phyloP scores from a whole-genome alignment of 306 rosid species.

The Ochetophila trinervis region DNA sequence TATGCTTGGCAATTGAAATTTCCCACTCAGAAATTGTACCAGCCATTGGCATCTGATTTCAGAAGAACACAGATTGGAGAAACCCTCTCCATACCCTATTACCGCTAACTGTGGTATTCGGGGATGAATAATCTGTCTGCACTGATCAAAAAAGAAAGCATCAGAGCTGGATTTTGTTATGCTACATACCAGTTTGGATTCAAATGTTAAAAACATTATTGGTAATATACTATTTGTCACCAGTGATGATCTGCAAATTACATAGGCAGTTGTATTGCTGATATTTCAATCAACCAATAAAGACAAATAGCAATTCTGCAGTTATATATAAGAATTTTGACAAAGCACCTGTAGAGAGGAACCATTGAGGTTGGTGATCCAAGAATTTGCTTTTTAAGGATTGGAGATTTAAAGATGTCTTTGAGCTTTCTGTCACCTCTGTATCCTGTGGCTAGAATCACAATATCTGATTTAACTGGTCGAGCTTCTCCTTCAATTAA shows the following conservation, averaged over 20 bases:
- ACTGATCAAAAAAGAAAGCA: background rate
- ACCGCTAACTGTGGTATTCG: constrained; percentile 40
- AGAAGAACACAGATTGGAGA: constrained; percentile 24
- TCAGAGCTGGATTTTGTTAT: background rate
- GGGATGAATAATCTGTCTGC: constrained; percentile 41
- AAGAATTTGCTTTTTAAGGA: constrained; percentile 26
- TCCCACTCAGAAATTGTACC: constrained; percentile 34
- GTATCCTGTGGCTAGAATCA: constrained; percentile 54
- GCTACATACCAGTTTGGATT: background rate
- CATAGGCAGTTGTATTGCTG: background rate
- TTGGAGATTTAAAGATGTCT: constrained; percentile 39
- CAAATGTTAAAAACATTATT: background rate
- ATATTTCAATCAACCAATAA: background rate
- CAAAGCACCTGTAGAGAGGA: constrained; percentile 43
- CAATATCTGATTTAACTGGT: constrained; percentile 38
- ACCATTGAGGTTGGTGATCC: constrained; percentile 13
- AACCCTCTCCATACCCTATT: constrained; percentile 38
- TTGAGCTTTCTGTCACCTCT: constrained; percentile 47
- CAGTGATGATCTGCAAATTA: no score
- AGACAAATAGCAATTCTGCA: background rate
- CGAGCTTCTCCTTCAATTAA: constrained; percentile 37
- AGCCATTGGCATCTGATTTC: constrained; percentile 52
- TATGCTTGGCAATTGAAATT: constrained; percentile 40
- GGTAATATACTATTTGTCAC: background rate
- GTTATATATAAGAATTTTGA: background rate